Evolutionary conservation across 2,329 filamentous ascomycete genomes (phyloP).

Genomic region (Claviceps digitariae): DNA sequence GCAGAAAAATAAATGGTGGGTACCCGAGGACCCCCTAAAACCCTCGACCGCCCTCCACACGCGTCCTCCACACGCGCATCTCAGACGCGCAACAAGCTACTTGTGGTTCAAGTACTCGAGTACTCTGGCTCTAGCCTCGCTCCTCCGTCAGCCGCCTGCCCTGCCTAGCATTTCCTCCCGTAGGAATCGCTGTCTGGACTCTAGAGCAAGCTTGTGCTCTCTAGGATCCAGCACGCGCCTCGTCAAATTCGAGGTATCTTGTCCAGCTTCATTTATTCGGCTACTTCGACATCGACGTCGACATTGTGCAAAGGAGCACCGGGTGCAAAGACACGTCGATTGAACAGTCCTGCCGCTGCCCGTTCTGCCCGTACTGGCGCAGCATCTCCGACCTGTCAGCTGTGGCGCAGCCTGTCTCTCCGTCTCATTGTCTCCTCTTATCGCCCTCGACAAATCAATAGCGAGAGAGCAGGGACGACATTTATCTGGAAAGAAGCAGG

Average conservation of each 20-base stretch:
- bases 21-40: conserved; percentile 20
- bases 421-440: neutral
- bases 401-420: neutral
- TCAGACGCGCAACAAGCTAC: conserved; percentile 7
- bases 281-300: conserved; percentile 3
- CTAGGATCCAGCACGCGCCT: conserved; percentile 4
- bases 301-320: conserved; percentile 3
- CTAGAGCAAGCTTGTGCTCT: conserved; percentile 7
- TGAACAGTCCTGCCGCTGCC: neutral
- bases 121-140: conserved; percentile 17
- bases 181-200: conserved; percentile 3
- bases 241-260: conserved; percentile 1
- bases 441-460: neutral
- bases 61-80: neutral
- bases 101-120: conserved; percentile 28
- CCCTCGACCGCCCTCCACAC: conserved; percentile 19
- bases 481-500: too few species aligned
- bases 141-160: conserved; percentile 7
- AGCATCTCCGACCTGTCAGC: neutral
- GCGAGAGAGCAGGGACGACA: neutral
- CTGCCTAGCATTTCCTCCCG: conserved; percentile 12
- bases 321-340: neutral
- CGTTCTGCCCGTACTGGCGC: neutral
- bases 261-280: conserved; percentile 1
- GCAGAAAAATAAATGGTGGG: conserved; percentile 17